Conservation (phyloP, 106 monocot genomes). For the Apostasia shenzhenica region DNA sequence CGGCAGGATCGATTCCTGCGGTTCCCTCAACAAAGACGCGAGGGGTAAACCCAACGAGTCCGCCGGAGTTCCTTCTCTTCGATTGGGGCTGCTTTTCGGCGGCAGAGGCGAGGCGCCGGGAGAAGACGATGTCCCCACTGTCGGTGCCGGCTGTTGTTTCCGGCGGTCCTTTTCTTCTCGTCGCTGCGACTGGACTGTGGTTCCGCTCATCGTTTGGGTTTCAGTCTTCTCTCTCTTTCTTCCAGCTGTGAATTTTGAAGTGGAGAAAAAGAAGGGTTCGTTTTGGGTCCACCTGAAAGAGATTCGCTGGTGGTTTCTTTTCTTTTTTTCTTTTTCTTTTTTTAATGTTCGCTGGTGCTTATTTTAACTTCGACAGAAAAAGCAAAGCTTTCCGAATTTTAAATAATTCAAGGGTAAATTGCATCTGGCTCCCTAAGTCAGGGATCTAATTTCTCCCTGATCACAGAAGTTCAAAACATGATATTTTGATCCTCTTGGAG, state of each 20-base stretch:
- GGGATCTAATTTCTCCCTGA: no score
- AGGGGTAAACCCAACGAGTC: neutral
- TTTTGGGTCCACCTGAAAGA: neutral
- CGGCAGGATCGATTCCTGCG: neutral
- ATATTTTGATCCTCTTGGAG: no score
- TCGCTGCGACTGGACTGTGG: neutral
- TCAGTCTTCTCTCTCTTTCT: neutral
- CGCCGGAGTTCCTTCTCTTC: neutral
- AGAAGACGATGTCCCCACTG: neutral
- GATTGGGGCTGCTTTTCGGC: neutral
- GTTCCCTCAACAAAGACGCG: neutral
- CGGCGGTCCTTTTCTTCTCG: neutral
- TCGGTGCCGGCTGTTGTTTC: neutral
- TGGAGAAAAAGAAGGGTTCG: neutral
- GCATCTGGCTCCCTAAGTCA: no score
- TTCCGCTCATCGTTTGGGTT: conserved; percentile 1
- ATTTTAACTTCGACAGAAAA: no score
- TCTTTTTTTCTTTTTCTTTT: no score
- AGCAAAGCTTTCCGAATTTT: no score
- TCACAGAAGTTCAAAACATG: no score
- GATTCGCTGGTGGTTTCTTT: neutral
- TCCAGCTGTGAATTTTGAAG: neutral
- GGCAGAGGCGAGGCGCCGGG: neutral
- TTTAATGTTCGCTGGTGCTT: no score
- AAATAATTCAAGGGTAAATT: no score